Evolutionary conservation across 1,284 basidiomycete genomes (phyloP), one percentile per base, ranked within the genome.

Genomic region (Papiliotrema nemorosa): DNA sequence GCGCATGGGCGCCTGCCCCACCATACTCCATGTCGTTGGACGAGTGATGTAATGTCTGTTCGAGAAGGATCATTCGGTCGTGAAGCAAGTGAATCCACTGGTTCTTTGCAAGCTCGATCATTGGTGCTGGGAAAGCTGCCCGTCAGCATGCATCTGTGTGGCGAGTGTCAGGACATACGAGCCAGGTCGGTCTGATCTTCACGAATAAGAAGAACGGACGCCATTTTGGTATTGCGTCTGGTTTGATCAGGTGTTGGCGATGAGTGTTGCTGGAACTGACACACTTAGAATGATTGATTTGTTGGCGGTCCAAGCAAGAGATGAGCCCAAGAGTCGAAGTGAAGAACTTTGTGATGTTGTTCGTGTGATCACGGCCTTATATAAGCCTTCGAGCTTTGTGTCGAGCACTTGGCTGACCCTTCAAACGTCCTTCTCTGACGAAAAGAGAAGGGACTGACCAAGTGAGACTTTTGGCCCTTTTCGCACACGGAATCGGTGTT

Each of bases 21-120:
- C 60, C 60, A 24, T 59, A 57, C 31, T 64, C 58, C 37, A 62
- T 52, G 25, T 64, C 59, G 44, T 59, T 24, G 26, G 57, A 36
- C 2, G 46, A 24, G 24, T 49, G 44, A n/a, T 44, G 44, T 29
- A 53, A 43, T 0, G 50, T 43, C 20, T 45, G 29, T 13, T 55
- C 26, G 22, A 64, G 54, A 3, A 42, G 34, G 10, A 48, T 26
- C 36, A 62, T 42, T 2, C 62, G 55, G 16, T 35, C 16, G 3
- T 39, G 35, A n/a, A 64, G 53, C 13, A 50, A 47, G 29, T 44
- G 50, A 13, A 62, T 29, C 62, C 62, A 64, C 47, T 64, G 58
- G 16, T 41, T 41, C 38, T 55, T 55, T n/a, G 62, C 62, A 38
- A 50, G 42, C 18, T 59, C 55, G 36, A 62, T 39, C 27, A 38